A percentile compares a stretch with the other conserved stretches of the same genome.
Evolutionary conservation across 1,284 basidiomycete genomes (phyloP).

Genomic region (Prillingera fragicola): DNA sequence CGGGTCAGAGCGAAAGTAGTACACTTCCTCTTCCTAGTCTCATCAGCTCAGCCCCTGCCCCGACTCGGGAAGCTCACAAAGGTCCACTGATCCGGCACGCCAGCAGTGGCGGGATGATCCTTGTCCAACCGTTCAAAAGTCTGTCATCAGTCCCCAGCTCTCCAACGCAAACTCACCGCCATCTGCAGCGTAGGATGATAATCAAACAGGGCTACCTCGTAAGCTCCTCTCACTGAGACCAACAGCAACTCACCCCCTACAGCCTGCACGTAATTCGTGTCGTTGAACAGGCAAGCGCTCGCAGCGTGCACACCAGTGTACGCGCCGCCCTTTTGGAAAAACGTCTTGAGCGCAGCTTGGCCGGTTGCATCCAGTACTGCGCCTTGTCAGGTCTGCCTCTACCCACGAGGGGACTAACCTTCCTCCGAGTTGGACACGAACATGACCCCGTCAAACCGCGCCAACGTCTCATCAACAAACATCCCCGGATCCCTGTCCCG

Average conservation of each 20-base stretch:
- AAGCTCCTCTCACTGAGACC: background rate
- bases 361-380: conserved; percentile 60
- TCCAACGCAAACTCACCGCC: conserved; percentile 28
- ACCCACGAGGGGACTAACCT: conserved; percentile 46
- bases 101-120: conserved; percentile 61
- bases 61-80: conserved; percentile 25
- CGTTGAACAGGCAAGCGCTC: conserved; percentile 62
- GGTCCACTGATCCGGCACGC: conserved; percentile 61
- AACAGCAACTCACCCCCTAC: conserved; percentile 46
- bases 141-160: conserved; percentile 41
- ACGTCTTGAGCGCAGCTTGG: conserved; percentile 60
- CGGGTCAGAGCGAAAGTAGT: conserved; percentile 73
- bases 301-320: conserved; percentile 53
- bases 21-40: conserved; percentile 50
- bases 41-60: background rate
- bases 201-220: conserved; percentile 59
- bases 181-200: conserved; percentile 63
- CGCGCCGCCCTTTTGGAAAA: conserved; percentile 54
- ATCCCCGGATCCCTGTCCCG: conserved; percentile 51
- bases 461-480: conserved; percentile 58
- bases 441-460: conserved; percentile 60
- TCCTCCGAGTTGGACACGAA: conserved; percentile 70
- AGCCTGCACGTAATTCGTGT: conserved; percentile 58
- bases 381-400: background rate
- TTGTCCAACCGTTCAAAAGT: conserved; percentile 59